Conservation (phyloP, 2,329 filamentous ascomycete genomes). For the Nigrospora sphaerica region DNA sequence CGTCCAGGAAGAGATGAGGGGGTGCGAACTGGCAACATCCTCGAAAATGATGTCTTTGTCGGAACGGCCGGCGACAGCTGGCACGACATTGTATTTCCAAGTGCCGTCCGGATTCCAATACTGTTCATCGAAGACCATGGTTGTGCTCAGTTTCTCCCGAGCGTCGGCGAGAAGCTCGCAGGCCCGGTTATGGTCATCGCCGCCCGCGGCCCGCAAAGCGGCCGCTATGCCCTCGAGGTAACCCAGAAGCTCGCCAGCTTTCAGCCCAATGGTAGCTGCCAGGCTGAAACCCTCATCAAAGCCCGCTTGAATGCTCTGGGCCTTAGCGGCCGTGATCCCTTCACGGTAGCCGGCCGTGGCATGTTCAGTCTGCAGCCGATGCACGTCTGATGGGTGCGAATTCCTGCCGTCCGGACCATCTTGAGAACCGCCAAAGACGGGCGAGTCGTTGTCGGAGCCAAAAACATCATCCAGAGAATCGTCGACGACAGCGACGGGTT, state of each 20-base stretch:
- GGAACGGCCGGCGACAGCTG: conserved; percentile 11
- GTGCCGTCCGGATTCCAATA: conserved; percentile 65
- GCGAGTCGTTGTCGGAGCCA: conserved; percentile 6
- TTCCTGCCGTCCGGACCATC: conserved; percentile 1
- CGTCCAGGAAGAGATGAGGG: conserved; percentile 58
- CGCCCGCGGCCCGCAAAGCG: conserved; percentile 31
- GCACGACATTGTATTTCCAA: conserved; percentile 57
- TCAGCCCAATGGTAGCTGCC: conserved; percentile 71
- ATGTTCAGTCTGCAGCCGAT: conserved; percentile 67
- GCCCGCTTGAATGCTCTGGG: conserved; percentile 68
- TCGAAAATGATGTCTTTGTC: conserved; percentile 34
- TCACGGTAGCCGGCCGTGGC: conserved; percentile 86
- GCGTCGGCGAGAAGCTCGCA: conserved; percentile 39
- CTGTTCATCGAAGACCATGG: conserved; percentile 55
- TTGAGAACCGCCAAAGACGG: conserved; percentile 1
- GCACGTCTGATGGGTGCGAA: conserved; percentile 56
- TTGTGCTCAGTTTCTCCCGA: conserved; percentile 50
- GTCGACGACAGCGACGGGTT: neutral
- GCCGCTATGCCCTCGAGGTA: conserved; percentile 64
- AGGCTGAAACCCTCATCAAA: conserved; percentile 89
- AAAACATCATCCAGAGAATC: conserved; percentile 8
- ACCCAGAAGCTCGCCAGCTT: conserved; percentile 69
- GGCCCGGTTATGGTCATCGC: conserved; percentile 13
- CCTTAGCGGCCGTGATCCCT: conserved; percentile 72
- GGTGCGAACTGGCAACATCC: conserved; percentile 61